phyloP scores from a whole-genome alignment of 192 early-diverging fungal genomes.

The Radiomyces spectabilis region DNA sequence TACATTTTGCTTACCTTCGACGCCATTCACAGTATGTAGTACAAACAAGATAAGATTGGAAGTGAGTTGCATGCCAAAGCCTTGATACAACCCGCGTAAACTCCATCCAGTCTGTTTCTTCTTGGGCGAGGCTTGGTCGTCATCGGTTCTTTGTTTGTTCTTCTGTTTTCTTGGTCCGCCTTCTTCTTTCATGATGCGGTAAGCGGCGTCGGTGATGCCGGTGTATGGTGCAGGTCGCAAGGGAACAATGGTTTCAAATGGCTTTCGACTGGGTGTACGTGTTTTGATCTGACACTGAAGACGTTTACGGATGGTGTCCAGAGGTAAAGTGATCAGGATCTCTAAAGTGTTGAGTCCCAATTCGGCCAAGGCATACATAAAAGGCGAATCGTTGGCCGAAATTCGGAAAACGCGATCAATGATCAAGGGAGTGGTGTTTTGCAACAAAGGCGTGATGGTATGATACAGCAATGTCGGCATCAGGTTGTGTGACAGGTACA shows the following conservation, averaged over 20 bases:
- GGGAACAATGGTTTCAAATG: slow-evolving; percentile 63
- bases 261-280: slow-evolving; percentile 36
- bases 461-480: slow-evolving; percentile 78
- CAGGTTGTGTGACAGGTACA: slow-evolving; percentile 70
- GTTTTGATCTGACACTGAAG: slow-evolving; percentile 76
- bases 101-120: slow-evolving; percentile 41
- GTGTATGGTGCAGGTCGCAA: slow-evolving; percentile 62
- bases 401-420: slow-evolving; percentile 59
- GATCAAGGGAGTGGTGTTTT: slow-evolving; percentile 56
- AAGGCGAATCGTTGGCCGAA: slow-evolving; percentile 53
- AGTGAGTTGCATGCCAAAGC: slow-evolving; percentile 56
- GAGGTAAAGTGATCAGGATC: slow-evolving; percentile 67
- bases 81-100: slow-evolving; percentile 62
- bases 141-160: slow-evolving; percentile 12
- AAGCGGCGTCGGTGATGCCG: slow-evolving; percentile 61
- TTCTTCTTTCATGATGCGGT: slow-evolving; percentile 69
- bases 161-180: slow-evolving; percentile 43
- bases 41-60: slow-evolving; percentile 21
- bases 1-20: slow-evolving; percentile 45
- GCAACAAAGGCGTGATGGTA: slow-evolving; percentile 62
- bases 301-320: slow-evolving; percentile 85
- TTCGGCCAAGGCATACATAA: slow-evolving; percentile 50
- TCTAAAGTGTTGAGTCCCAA: slow-evolving; percentile 67
- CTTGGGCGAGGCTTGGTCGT: too few species aligned
- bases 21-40: slow-evolving; percentile 47